Conservation (phyloP, 1,139 yeast genomes). For the Pichia sp. region DNA sequence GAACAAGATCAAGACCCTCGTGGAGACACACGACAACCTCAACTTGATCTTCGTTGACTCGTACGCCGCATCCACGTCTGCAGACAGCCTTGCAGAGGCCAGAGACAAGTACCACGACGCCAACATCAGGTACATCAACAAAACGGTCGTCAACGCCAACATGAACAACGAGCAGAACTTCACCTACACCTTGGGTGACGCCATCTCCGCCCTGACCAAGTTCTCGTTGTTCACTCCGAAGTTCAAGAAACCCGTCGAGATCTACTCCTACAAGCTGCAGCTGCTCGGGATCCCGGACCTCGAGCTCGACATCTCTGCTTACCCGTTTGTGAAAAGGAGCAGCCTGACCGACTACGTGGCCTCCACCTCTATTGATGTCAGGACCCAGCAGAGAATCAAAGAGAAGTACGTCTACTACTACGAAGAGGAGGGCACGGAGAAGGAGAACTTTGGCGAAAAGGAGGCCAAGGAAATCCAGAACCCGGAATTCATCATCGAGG, state of each 20-base stretch:
- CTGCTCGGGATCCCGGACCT: conserved; percentile 12
- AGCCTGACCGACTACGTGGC: conserved; percentile 12
- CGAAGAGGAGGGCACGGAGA: conserved; percentile 2
- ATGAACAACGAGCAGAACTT: conserved; percentile 6
- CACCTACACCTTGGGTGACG: conserved; percentile 5
- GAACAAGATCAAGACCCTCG: not conserved
- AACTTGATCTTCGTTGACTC: conserved; percentile 11
- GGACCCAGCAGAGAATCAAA: not conserved
- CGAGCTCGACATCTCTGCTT: conserved; percentile 13
- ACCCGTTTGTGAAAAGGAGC: conserved; percentile 17
- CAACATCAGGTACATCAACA: conserved; percentile 1
- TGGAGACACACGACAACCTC: conserved; percentile 1
- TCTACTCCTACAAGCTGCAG: conserved; percentile 8
- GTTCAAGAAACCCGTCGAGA: conserved; percentile 16
- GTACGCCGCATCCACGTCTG: not conserved
- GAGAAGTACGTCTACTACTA: conserved; percentile 5
- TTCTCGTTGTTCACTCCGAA: conserved; percentile 6
- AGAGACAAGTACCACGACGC: not conserved
- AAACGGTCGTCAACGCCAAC: conserved; percentile 5
- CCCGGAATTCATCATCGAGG: conserved; percentile 8
- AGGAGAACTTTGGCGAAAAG: not conserved
- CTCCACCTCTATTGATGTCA: conserved; percentile 5
- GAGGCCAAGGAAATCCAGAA: conserved; percentile 8
- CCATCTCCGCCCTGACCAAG: conserved; percentile 5
- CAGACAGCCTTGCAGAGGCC: not conserved